Conservation (phyloP, 176 grass and related monocot species). For the Puccinellia tenuiflora region DNA sequence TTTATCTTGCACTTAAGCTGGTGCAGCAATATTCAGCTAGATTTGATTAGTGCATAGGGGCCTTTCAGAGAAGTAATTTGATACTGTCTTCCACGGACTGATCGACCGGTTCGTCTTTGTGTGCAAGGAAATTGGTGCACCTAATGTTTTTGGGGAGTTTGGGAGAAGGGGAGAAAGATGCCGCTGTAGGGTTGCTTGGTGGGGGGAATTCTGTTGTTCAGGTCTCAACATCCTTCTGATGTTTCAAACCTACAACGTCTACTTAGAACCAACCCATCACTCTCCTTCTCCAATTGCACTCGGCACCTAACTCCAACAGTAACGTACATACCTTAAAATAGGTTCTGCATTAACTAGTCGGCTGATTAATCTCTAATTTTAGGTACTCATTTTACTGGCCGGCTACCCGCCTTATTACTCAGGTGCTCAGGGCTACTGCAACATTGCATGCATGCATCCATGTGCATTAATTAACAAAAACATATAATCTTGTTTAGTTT, state of each 20-base stretch:
- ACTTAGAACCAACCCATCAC: conserved; percentile 92
- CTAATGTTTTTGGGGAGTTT: conserved; percentile 34
- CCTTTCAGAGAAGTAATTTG: conserved; percentile 36
- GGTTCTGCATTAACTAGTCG: conserved; percentile 4
- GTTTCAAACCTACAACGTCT: conserved; percentile 98
- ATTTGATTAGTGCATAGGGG: not conserved
- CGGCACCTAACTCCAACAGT: conserved; percentile 43
- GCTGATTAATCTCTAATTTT: not conserved
- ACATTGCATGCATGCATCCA: not conserved
- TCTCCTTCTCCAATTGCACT: conserved; percentile 32
- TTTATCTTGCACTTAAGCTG: not conserved
- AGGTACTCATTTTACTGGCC: not conserved
- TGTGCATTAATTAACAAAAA: not conserved
- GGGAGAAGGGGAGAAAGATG: conserved; percentile 26
- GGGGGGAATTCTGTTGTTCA: conserved; percentile 73
- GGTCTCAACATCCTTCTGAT: conserved; percentile 74
- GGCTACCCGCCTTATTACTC: not conserved
- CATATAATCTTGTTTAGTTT: not conserved
- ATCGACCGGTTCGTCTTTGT: conserved; percentile 5
- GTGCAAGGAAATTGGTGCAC: conserved; percentile 36
- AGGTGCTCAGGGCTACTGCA: not conserved
- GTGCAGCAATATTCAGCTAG: not conserved
- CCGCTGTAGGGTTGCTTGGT: conserved; percentile 65
- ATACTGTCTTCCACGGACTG: conserved; percentile 25
- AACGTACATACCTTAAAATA: conserved; percentile 55